Base-by-base conservation (phyloP, 768 basidiomycete genomes). In the Trametes gibbosa region DNA sequence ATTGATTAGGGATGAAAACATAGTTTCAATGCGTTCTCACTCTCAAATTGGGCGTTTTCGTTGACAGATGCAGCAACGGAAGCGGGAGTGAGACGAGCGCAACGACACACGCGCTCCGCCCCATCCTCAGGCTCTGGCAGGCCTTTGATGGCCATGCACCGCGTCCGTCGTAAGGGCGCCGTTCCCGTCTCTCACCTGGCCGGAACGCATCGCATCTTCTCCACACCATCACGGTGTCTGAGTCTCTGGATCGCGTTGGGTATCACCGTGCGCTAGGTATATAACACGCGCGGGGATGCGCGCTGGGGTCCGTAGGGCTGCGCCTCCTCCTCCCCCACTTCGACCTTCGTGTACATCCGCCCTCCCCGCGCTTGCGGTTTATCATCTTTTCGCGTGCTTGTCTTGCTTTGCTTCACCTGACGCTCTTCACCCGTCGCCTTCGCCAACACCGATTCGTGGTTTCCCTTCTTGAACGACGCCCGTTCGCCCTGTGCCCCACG, bases 261-360 rank as follows among this genome's bases (percentile, higher is more conserved):
- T 3, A 52, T 13, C 37, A 17, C 19, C 43, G 39, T 27, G 48
- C 49, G 42, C 49, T 25, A 56, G 39, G 41, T 61, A 61, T 61
- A 61, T 61, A 61, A 56, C 34, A 27, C 37, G 16, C n/a, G 2
- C 24, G 2, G 8, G 32, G 3, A 16, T 21, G 34, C 19, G 39
- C 17, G 19, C 16, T 17, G 45, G 23, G 8, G 21, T 19, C 56
- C 35, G 32, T 25, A 62, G 61, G 61, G 61, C 61, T 62, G 61
- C 52, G 61, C 61, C 61, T 62, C 51, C 61, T 62, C 51, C 17
- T 49, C 37, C 37, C 37, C 37, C 29, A 32, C 10, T 55, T 25
- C 55, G 56, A 57, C 61, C 54, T 56, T 51, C 47, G 39, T 50
- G 34, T 54, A 21, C 45, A 13, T 46, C 25, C 47, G 25, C 42